Conservation (phyloP, 2,329 filamentous ascomycete species). For the Xylaria sp. region DNA sequence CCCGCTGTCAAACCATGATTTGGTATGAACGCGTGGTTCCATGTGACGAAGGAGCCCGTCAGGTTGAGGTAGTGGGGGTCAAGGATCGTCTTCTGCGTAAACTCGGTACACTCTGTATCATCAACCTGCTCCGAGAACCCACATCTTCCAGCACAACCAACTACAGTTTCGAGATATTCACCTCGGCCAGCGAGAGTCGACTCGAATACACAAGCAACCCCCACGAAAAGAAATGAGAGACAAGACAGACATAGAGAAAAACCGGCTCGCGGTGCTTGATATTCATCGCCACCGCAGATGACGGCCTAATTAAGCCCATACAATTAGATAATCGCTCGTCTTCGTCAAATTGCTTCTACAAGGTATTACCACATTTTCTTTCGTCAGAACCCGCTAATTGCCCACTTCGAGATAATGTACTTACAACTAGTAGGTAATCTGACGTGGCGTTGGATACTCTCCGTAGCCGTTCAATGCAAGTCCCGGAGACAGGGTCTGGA, state of each 20-base stretch:
- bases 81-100: not conserved
- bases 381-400: slow-evolving; percentile 29
- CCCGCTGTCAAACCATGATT: slow-evolving; percentile 15
- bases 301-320: slow-evolving; percentile 5
- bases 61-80: slow-evolving; percentile 16
- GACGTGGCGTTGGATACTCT: slow-evolving; percentile 29
- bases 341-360: not conserved
- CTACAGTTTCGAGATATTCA: too few relatives aligned
- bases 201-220: not conserved
- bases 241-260: not conserved
- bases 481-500: slow-evolving; percentile 38
- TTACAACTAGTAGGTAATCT: not conserved
- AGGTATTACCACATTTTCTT: slow-evolving; percentile 21
- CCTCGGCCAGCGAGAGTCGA: not conserved
- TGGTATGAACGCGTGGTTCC: slow-evolving; percentile 19
- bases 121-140: not conserved
- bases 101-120: not conserved
- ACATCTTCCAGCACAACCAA: slow-evolving; percentile 1
- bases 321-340: not conserved
- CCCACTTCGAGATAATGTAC: too few relatives aligned
- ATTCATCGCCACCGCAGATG: slow-evolving; percentile 5
- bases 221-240: not conserved
- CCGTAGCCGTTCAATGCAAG: slow-evolving; percentile 36
- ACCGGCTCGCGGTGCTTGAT: not conserved
- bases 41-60: slow-evolving; percentile 5